Percentiles rank a stretch among this genome's conserved stretches.
Evolutionary conservation across 768 basidiomycete species (phyloP).

Genomic region (Kwoniella botswanensis): DNA sequence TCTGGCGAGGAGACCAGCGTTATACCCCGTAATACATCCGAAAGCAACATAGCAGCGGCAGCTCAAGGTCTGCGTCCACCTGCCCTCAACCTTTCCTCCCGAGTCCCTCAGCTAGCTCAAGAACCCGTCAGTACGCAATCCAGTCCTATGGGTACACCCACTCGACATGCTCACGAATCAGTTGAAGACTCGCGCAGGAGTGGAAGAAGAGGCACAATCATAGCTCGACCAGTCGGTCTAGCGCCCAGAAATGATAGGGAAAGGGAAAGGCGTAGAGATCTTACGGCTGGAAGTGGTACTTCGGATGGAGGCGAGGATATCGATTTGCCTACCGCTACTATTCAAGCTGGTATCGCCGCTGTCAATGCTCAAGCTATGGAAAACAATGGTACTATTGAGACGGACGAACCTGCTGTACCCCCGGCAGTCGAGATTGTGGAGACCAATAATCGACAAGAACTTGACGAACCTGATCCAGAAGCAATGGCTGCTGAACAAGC

Average conservation of each 20-base stretch:
- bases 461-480: constrained; percentile 81
- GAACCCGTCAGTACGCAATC: constrained; percentile 52
- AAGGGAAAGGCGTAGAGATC: constrained; percentile 30
- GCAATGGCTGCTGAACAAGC: constrained; percentile 65
- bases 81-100: constrained; percentile 37
- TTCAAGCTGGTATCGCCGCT: constrained; percentile 31
- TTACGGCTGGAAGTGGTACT: constrained; percentile 47
- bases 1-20: constrained; percentile 37
- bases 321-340: constrained; percentile 45
- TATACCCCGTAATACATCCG: constrained; percentile 44
- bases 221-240: constrained; percentile 45
- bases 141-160: constrained; percentile 55
- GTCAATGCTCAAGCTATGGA: constrained; percentile 37
- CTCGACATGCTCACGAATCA: constrained; percentile 22
- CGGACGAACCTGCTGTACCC: constrained; percentile 31
- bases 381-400: constrained; percentile 27
- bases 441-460: constrained; percentile 22
- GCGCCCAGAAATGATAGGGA: constrained; percentile 36
- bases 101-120: constrained; percentile 40
- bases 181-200: constrained; percentile 27
- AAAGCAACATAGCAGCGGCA: constrained; percentile 33
- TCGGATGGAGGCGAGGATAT: constrained; percentile 52
- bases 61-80: constrained; percentile 30
- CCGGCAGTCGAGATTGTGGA: constrained; percentile 40
- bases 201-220: constrained; percentile 50